Percentiles rank a stretch among this genome's conserved stretches.
These are phyloP conservation scores for Nitzschia sp. DNA, from an alignment of 108 stramenopile genomes.

Conservation along the genomic window DNA sequence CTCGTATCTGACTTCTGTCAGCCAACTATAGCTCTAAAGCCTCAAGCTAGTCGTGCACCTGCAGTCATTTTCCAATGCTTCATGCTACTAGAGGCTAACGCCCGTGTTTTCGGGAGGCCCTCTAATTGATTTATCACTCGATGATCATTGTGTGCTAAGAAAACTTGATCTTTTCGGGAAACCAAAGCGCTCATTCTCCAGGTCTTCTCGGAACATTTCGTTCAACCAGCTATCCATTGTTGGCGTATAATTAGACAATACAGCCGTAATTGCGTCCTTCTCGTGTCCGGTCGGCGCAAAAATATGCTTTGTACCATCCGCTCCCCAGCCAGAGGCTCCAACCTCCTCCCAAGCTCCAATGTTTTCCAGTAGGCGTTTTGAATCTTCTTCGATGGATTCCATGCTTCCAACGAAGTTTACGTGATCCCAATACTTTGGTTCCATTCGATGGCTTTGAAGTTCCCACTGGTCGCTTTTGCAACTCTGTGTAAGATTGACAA, in stretches of 20 bases:
- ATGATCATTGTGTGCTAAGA: no score
- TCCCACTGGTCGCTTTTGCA: slow-evolving; percentile 49
- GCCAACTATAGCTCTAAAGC: no score
- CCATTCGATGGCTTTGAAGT: slow-evolving; percentile 42
- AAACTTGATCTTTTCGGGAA: slow-evolving; percentile 26
- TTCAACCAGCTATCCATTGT: slow-evolving; percentile 15
- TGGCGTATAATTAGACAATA: slow-evolving; percentile 2
- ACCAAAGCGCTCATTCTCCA: slow-evolving; percentile 18
- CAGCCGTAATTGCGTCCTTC: neutral
- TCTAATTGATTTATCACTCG: no score
- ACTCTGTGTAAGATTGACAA: slow-evolving; percentile 16
- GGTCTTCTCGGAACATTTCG: slow-evolving; percentile 25
- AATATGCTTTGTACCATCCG: slow-evolving; percentile 29
- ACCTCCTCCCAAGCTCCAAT: slow-evolving; percentile 53
- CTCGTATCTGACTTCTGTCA: no score
- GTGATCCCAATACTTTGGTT: slow-evolving; percentile 46
- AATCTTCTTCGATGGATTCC: slow-evolving; percentile 35
- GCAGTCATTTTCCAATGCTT: no score
- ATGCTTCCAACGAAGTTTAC: slow-evolving; percentile 52
- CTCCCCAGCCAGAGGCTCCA: slow-evolving; percentile 48
- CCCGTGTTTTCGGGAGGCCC: no score
- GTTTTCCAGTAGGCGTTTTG: slow-evolving; percentile 30
- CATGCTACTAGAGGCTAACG: no score
- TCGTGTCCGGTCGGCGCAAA: slow-evolving; percentile 15
- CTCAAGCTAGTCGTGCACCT: no score